Percentiles rank a stretch among this genome's conserved stretches.
These are phyloP conservation scores for Calycina marina DNA, from an alignment of 2,329 filamentous ascomycete species.

Conservation along the genomic window DNA sequence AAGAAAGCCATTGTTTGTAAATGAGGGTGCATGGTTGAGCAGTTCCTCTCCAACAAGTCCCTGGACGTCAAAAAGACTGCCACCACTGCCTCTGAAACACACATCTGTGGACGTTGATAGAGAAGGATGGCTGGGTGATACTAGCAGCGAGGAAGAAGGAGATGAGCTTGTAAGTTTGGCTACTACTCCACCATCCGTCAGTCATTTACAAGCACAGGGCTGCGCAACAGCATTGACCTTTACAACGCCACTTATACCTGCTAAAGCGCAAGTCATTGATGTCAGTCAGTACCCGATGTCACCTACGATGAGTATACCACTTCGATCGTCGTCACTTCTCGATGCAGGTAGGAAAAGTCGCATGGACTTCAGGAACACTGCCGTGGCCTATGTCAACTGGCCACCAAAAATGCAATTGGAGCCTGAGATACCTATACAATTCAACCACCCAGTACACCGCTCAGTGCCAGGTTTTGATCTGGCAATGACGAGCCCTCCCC, in stretches of 20 bases:
- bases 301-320: constrained; percentile 8
- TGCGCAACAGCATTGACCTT: constrained; percentile 10
- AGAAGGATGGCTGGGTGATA: constrained; percentile 16
- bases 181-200: too few species aligned
- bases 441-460: too few species aligned
- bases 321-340: constrained; percentile 10
- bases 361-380: constrained; percentile 5
- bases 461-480: too few species aligned
- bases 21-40: constrained; percentile 12
- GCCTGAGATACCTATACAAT: too few species aligned
- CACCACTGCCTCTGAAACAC: constrained; percentile 3
- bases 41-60: constrained; percentile 3
- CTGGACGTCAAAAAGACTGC: constrained; percentile 1
- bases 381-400: too few species aligned
- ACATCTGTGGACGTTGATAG: constrained; percentile 7
- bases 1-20: constrained; percentile 5
- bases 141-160: constrained; percentile 9
- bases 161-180: constrained; percentile 13
- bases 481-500: too few species aligned
- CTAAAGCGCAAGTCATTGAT: constrained; percentile 14
- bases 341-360: constrained; percentile 5
- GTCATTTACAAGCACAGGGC: constrained; percentile 8
- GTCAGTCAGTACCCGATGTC: constrained; percentile 8
- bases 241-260: constrained; percentile 9
- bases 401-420: too few species aligned